These are phyloP conservation scores for Prosopis cineraria DNA, from an alignment of 306 rosid genomes.

Conservation along the genomic window DNA sequence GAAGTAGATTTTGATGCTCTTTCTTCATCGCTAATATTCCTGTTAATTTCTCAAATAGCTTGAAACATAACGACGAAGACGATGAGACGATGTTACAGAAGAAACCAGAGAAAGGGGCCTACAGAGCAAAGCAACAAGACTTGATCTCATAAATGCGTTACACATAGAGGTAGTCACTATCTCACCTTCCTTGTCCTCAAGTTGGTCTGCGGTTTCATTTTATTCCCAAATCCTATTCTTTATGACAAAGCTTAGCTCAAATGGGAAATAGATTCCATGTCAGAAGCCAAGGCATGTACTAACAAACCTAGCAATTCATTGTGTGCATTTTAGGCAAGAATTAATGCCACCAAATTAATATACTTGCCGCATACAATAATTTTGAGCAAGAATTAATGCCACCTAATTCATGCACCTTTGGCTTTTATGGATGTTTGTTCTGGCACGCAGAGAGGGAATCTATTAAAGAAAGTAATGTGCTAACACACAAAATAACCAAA, in stretches of 20 bases:
- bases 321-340: constrained; percentile 15
- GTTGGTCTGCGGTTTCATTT: constrained; percentile 37
- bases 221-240: constrained; percentile 38
- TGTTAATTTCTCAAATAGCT: not conserved
- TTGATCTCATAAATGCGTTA: constrained; percentile 62
- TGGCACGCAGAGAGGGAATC: not conserved
- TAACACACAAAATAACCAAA: not conserved
- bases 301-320: constrained; percentile 14
- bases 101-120: too few relatives aligned
- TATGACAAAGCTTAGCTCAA: constrained; percentile 36
- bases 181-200: constrained; percentile 47
- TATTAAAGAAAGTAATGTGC: not conserved
- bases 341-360: constrained; percentile 30
- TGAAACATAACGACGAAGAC: constrained; percentile 9
- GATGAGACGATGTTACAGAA: too few relatives aligned
- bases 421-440: not conserved
- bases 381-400: too few relatives aligned
- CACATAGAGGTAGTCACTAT: constrained; percentile 42
- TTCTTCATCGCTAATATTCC: not conserved
- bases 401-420: too few relatives aligned
- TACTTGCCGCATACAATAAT: constrained; percentile 26
- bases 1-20: not conserved
- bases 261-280: constrained; percentile 33
- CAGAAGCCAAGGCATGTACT: constrained; percentile 4
- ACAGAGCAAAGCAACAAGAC: constrained; percentile 56